These are phyloP conservation scores for Rhodocollybia butyracea DNA, from an alignment of 768 basidiomycete species.

Conservation along the genomic window DNA sequence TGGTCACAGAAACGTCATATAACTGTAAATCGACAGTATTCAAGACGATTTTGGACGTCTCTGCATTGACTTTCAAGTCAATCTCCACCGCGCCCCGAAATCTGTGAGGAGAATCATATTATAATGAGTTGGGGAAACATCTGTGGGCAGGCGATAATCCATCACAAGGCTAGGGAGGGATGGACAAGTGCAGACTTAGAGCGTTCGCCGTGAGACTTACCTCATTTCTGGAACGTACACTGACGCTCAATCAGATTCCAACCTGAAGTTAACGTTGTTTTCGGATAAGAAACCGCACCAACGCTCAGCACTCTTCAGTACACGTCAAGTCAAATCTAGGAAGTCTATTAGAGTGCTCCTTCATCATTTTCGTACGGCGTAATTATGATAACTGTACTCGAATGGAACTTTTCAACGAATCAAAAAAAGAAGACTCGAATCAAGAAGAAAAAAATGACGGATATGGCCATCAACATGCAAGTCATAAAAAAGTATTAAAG, in stretches of 20 bases:
- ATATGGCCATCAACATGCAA: background rate
- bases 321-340: no score
- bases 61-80: slow-evolving; percentile 62
- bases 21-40: slow-evolving; percentile 63
- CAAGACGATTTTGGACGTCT: slow-evolving; percentile 61
- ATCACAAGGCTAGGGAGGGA: background rate
- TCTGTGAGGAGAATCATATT: slow-evolving; percentile 72
- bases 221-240: no score
- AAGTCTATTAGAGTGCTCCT: no score
- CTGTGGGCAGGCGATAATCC: slow-evolving; percentile 58
- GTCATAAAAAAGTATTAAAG: background rate
- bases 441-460: background rate
- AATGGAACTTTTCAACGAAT: background rate
- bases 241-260: no score
- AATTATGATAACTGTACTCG: no score
- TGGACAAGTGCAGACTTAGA: no score
- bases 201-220: no score
- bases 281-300: no score
- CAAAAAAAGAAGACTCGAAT: background rate
- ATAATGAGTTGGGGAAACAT: slow-evolving; percentile 73
- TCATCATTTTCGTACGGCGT: background rate
- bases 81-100: slow-evolving; percentile 80
- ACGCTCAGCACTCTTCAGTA: no score
- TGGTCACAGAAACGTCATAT: slow-evolving; percentile 41
- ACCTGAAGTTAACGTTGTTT: no score